phyloP scores from a whole-genome alignment of 164 flowering plant species.

The Echeveria elegans region DNA sequence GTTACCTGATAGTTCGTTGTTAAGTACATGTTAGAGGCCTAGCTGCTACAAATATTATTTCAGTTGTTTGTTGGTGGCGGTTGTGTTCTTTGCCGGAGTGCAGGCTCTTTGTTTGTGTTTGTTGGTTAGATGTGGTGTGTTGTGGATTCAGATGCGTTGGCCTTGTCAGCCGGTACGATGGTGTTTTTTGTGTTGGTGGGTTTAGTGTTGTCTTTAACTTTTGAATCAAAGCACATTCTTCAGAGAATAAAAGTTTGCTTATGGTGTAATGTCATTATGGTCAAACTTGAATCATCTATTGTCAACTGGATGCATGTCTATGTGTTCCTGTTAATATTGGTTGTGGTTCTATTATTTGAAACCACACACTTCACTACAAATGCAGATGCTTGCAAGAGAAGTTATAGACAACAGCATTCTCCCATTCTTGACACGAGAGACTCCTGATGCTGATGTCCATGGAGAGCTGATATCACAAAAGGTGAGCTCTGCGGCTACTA shows the following conservation, averaged over 20 bases:
- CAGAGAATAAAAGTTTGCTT: no score
- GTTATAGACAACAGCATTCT: conserved; percentile 72
- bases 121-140: no score
- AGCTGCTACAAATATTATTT: no score
- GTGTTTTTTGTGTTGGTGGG: not conserved
- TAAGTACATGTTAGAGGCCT: not conserved
- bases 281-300: not conserved
- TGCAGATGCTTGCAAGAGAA: conserved; percentile 93
- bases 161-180: not conserved
- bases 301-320: not conserved
- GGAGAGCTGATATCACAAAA: conserved; percentile 49
- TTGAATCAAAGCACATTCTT: not conserved
- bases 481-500: conserved; percentile 26
- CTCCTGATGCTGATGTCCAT: conserved; percentile 49
- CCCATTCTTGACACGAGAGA: conserved; percentile 53
- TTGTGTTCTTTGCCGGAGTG: not conserved
- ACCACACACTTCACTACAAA: conserved; percentile 7
- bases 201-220: not conserved
- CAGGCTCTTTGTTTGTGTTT: not conserved
- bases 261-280: not conserved
- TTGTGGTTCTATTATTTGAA: not conserved
- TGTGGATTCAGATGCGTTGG: not conserved
- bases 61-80: not conserved
- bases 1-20: not conserved
- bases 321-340: not conserved